Conservation (phyloP, 1,284 basidiomycete genomes). For the Leccinum ponderosum region DNA sequence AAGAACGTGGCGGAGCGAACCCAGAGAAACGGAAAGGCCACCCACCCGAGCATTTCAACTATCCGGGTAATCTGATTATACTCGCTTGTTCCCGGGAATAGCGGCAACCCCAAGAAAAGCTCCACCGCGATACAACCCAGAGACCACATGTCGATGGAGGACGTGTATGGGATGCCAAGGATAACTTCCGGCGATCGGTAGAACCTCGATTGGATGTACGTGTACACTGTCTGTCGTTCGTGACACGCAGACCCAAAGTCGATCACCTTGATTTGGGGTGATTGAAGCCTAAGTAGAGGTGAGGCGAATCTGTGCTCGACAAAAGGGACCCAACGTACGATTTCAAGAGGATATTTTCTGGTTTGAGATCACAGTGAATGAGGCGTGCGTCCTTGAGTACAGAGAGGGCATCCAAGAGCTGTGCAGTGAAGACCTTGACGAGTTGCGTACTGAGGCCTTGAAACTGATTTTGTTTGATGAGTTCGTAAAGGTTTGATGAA, state of each 20-base stretch:
- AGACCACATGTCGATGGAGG: constrained; percentile 96
- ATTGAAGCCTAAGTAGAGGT: constrained; percentile 72
- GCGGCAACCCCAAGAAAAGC: constrained; percentile 92
- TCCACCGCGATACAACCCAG: constrained; percentile 97
- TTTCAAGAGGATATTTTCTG: constrained; percentile 94
- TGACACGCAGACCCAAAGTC: constrained; percentile 99
- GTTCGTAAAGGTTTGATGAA: constrained; percentile 97
- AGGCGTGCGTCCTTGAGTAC: constrained; percentile 94
- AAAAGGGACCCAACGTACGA: constrained; percentile 57
- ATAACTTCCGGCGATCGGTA: constrained; percentile 98
- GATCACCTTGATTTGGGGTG: constrained; percentile 98
- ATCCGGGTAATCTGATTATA: constrained; percentile 98
- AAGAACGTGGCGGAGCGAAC: not conserved
- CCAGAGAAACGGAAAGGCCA: constrained; percentile 14
- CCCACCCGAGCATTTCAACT: constrained; percentile 97
- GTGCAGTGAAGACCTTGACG: constrained; percentile 97
- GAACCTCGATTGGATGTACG: constrained; percentile 98
- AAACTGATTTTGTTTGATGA: constrained; percentile 99
- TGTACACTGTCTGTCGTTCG: constrained; percentile 98
- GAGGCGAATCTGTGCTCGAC: constrained; percentile 5
- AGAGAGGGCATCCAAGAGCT: constrained; percentile 90
- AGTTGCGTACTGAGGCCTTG: constrained; percentile 95
- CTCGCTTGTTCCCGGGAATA: constrained; percentile 98
- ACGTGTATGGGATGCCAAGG: constrained; percentile 91
- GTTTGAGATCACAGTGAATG: constrained; percentile 98